Conservation (phyloP, 2,329 filamentous ascomycete species). For the Gnomoniopsis smithogilvyi region DNA sequence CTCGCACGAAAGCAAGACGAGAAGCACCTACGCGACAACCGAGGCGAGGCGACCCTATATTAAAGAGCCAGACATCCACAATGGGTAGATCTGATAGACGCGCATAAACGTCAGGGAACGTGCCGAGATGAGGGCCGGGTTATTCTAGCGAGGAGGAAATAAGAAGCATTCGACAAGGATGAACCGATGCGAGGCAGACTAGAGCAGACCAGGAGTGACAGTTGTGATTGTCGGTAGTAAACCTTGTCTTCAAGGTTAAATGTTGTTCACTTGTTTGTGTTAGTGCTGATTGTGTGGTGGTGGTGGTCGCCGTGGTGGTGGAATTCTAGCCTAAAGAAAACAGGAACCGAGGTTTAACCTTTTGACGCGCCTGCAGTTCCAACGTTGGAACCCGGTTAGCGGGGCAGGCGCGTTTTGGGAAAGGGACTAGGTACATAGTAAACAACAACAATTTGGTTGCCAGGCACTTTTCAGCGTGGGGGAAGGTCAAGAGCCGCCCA, state of each 20-base stretch:
- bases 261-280: not conserved
- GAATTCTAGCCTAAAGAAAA: not conserved
- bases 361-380: not conserved
- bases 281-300: not conserved
- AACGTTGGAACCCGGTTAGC: not conserved
- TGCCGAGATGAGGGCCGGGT: not conserved
- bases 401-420: slow-evolving; percentile 1
- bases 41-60: not conserved
- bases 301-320: not conserved
- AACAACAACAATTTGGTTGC: slow-evolving; percentile 15
- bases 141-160: too few relatives aligned
- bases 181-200: not conserved
- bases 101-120: not conserved
- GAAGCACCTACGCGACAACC: not conserved
- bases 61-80: not conserved
- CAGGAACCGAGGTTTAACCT: not conserved
- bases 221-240: not conserved
- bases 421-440: too few relatives aligned
- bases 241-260: too few relatives aligned
- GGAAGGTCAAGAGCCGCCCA: not conserved
- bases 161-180: not conserved
- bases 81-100: not conserved
- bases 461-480: not conserved
- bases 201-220: not conserved
- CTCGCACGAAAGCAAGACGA: not conserved